Percentiles rank a stretch among this genome's conserved stretches.
Evolutionary conservation across 2,329 filamentous ascomycete genomes (phyloP).

Genomic region (Monilinia vaccinii-corymbosi): DNA sequence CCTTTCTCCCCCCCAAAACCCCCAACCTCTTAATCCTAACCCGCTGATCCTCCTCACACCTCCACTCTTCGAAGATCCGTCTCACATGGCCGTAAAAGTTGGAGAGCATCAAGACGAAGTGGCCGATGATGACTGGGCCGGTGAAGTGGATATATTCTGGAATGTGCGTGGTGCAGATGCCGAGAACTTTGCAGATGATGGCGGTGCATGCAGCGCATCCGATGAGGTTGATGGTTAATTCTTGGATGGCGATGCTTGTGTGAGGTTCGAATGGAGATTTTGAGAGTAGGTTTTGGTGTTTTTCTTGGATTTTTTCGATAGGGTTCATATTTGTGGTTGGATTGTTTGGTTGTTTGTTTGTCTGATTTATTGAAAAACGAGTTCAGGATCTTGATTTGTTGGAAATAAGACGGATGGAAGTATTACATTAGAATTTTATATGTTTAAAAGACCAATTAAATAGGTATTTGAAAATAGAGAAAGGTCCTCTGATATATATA

Average conservation of each 20-base stretch:
- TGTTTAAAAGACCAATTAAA: not conserved
- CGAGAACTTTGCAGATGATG: not conserved
- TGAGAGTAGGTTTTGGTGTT: not conserved
- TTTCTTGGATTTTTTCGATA: not conserved
- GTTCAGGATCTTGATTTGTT: not conserved
- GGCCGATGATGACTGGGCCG: not conserved
- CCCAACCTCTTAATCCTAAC: not conserved
- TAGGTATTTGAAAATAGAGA: not conserved
- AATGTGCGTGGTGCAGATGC: not conserved
- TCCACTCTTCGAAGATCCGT: not conserved
- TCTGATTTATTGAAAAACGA: not conserved
- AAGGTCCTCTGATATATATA: too few species aligned
- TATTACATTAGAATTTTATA: not conserved
- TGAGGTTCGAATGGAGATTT: too few species aligned
- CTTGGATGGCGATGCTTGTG: not conserved
- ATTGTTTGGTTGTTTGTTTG: not conserved
- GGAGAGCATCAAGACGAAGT: not conserved
- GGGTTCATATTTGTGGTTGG: not conserved
- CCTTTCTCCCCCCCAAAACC: not conserved
- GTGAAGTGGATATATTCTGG: not conserved
- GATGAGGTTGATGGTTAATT: rapidly evolving
- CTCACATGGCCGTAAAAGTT: not conserved
- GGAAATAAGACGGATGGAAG: not conserved
- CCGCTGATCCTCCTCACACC: not conserved
- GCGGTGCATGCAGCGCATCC: not conserved